Base-by-base conservation (phyloP, 805 yeast genomes). In the Ogataea pini region DNA sequence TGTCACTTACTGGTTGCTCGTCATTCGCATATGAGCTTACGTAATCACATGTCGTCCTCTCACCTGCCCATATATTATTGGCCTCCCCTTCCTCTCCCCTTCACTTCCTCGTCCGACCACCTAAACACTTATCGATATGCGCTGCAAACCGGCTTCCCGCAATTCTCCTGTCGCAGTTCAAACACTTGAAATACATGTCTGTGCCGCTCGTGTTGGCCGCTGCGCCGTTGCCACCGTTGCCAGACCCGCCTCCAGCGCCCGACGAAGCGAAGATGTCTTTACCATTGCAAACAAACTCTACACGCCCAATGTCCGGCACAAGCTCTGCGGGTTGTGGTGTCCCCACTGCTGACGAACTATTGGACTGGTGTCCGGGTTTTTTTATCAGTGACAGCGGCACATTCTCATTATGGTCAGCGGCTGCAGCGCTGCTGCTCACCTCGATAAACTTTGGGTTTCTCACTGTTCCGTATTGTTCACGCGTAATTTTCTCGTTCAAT, bases 101-200 rank as follows among this genome's bases (percentile, higher is more conserved):
- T 58, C 49, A 71, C 53, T 76, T 72, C 54, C 83, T 69, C 20
- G 73, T 72, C 49, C 87, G 77, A 10, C 97, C 86, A 37, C 89
- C 88, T 19, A 90, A 67, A 63, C 99, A 92, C 58, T 96, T 82
- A 63, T 90, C 95, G 25, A 92, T 76, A 68, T 92, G 99, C 36
- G 88, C 90, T 2, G 98, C 97, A 73, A 89, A 91, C 49, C 99
- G 72, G 32, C 88, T 85, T 1, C 96, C 96, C 0, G 96, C 92
- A 7, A 92, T 85, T 59, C 85, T 89, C 48, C 99, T 74, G 16
- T 80, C 83, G 67, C 99, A 92, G 56, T 86, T 85, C 4, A 77
- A 75, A 68, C 99, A 92, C 47, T 73, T 78, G 58, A 89, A 88
- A 65, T 90, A 89, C 3, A 64, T 63, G 36, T 62, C 68, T 27